These are phyloP conservation scores for Arthromyces matolae DNA, from an alignment of 768 basidiomycete genomes.

Conservation along the genomic window DNA sequence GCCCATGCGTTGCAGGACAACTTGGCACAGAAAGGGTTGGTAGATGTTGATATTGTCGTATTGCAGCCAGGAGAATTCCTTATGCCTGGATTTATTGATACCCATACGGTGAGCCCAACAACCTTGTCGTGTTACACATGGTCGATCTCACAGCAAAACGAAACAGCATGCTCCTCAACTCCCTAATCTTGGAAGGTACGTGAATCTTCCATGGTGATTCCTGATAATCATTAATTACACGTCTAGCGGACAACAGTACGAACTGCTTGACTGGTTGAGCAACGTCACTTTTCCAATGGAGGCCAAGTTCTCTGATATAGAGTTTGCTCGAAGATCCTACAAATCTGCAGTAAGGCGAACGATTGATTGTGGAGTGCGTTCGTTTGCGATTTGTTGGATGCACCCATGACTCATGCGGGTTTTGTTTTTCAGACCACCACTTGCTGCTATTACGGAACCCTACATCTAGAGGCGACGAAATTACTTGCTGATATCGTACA, in stretches of 20 bases:
- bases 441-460: conserved; percentile 84
- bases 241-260: conserved; percentile 73
- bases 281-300: conserved; percentile 89
- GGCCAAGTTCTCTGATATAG: conserved; percentile 61
- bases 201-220: background rate
- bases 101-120: conserved; percentile 70
- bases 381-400: conserved; percentile 1
- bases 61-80: conserved; percentile 61
- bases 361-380: conserved; percentile 71
- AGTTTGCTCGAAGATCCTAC: conserved; percentile 71
- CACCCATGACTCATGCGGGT: conserved; percentile 1
- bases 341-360: conserved; percentile 64
- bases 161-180: conserved; percentile 76
- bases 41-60: conserved; percentile 38
- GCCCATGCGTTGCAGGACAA: conserved; percentile 43
- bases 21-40: conserved; percentile 48
- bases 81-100: conserved; percentile 88
- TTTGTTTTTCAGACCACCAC: conserved; percentile 79
- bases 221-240: background rate
- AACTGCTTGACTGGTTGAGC: conserved; percentile 86
- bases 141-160: background rate
- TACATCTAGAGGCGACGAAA: conserved; percentile 81
- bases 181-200: conserved; percentile 65
- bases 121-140: background rate
- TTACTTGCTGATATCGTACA: conserved; percentile 74